These are phyloP conservation scores for Amphirosellinia nigrospora DNA, from an alignment of 495 filamentous ascomycete genomes.

Conservation along the genomic window DNA sequence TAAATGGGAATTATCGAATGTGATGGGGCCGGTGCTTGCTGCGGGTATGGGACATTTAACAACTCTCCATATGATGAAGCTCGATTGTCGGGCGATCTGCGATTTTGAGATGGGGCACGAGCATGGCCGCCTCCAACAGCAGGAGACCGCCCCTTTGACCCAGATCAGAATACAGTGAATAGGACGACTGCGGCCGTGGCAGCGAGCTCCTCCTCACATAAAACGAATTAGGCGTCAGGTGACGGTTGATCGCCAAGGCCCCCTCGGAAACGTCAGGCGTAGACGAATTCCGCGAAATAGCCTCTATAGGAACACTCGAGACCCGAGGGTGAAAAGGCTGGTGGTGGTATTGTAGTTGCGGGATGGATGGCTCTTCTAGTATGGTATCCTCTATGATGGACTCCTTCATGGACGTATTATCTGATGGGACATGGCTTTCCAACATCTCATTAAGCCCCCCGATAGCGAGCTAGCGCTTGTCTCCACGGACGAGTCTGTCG, in stretches of 20 bases:
- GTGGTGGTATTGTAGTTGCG: constrained; percentile 63
- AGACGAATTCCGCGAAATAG: constrained; percentile 49
- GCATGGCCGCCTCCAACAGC: constrained; percentile 51
- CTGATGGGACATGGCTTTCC: constrained; percentile 47
- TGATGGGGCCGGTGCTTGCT: constrained; percentile 76
- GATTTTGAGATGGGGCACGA: constrained; percentile 67
- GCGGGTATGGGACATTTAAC: constrained; percentile 85
- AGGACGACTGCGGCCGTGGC: constrained; percentile 71
- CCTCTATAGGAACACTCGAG: constrained; percentile 44
- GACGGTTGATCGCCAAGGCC: constrained; percentile 56
- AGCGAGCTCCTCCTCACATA: constrained; percentile 59
- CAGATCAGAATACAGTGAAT: constrained; percentile 73
- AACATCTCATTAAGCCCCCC: constrained; percentile 49
- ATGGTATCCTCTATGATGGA: constrained; percentile 48
- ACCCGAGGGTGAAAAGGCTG: constrained; percentile 51
- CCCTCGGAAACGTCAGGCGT: constrained; percentile 52
- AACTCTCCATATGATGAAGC: constrained; percentile 85
- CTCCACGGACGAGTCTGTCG: constrained; percentile 51
- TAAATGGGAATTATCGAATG: constrained; percentile 78
- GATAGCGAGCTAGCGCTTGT: constrained; percentile 59
- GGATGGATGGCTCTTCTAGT: constrained; percentile 49
- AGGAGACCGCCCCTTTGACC: constrained; percentile 64
- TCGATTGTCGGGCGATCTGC: constrained; percentile 75
- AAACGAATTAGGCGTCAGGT: constrained; percentile 61
- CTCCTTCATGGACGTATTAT: constrained; percentile 48